phyloP scores from a whole-genome alignment of 192 early-diverging fungal species.

The Entomortierella lignicola region DNA sequence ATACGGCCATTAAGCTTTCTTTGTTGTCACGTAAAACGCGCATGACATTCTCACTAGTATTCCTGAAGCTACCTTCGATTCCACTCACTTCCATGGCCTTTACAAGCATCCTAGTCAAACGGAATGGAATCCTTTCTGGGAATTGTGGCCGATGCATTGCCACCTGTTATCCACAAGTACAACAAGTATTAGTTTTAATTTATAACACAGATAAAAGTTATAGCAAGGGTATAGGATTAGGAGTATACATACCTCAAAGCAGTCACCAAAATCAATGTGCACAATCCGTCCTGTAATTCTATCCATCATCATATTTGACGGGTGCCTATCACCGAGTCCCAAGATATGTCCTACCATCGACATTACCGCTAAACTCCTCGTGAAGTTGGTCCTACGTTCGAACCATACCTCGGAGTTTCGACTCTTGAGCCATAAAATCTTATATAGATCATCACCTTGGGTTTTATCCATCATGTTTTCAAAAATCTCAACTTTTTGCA shows the following conservation, averaged over 20 bases:
- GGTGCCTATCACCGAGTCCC: conserved; percentile 96
- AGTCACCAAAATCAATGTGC: conserved; percentile 98
- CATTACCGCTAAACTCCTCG: conserved; percentile 94
- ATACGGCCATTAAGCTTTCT: conserved; percentile 96
- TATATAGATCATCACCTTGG: conserved; percentile 85
- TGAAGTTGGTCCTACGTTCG: conserved; percentile 95
- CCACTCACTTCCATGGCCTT: conserved; percentile 98
- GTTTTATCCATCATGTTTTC: conserved; percentile 89
- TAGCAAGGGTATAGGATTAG: too few relatives aligned
- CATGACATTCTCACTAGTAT: conserved; percentile 98
- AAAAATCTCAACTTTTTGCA: conserved; percentile 94
- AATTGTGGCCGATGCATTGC: conserved; percentile 95
- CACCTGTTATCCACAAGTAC: conserved; percentile 59
- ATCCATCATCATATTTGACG: conserved; percentile 95
- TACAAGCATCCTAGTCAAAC: conserved; percentile 97
- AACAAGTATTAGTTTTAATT: not conserved
- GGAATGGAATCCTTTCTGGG: conserved; percentile 98
- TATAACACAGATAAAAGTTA: not conserved
- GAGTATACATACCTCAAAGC: conserved; percentile 78
- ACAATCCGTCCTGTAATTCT: conserved; percentile 89
- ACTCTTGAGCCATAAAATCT: conserved; percentile 94
- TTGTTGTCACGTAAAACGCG: conserved; percentile 93
- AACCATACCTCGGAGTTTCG: conserved; percentile 97
- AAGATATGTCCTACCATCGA: conserved; percentile 99
- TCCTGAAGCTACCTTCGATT: conserved; percentile 96